These are phyloP conservation scores for Salvia hispanica DNA, from an alignment of 257 asterid species.

Conservation along the genomic window DNA sequence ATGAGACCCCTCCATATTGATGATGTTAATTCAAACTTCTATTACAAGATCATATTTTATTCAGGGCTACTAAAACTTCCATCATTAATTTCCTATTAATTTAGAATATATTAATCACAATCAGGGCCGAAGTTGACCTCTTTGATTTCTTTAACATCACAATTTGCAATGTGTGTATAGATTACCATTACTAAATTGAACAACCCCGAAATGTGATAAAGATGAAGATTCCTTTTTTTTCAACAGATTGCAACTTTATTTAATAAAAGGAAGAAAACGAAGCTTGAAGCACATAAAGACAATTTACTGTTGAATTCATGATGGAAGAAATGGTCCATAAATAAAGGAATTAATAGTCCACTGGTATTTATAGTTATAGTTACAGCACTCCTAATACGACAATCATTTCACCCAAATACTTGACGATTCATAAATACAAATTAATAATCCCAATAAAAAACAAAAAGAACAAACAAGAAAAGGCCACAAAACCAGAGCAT, in stretches of 20 bases:
- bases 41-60: not conserved
- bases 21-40: not conserved
- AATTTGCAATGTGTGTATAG: not conserved
- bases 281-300: not conserved
- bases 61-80: too few relatives aligned
- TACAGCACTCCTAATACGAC: constrained; percentile 32
- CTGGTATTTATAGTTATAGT: constrained; percentile 23
- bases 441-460: not conserved
- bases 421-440: not conserved
- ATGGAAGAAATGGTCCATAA: constrained; percentile 35
- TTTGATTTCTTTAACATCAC: too few relatives aligned
- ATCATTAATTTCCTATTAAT: too few relatives aligned
- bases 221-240: too few relatives aligned
- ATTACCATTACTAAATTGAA: too few relatives aligned
- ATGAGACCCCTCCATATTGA: not conserved
- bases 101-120: too few relatives aligned
- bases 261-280: not conserved
- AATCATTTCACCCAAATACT: constrained; percentile 31
- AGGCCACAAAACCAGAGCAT: constrained; percentile 4
- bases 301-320: constrained; percentile 28
- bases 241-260: not conserved
- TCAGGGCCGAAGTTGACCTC: too few relatives aligned
- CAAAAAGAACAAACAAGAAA: constrained; percentile 10
- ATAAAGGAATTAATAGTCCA: constrained; percentile 30
- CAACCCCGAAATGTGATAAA: not conserved